Evolutionary conservation across 352 stramenopile species (phyloP).

Genomic region (Pythium apleroticum): DNA sequence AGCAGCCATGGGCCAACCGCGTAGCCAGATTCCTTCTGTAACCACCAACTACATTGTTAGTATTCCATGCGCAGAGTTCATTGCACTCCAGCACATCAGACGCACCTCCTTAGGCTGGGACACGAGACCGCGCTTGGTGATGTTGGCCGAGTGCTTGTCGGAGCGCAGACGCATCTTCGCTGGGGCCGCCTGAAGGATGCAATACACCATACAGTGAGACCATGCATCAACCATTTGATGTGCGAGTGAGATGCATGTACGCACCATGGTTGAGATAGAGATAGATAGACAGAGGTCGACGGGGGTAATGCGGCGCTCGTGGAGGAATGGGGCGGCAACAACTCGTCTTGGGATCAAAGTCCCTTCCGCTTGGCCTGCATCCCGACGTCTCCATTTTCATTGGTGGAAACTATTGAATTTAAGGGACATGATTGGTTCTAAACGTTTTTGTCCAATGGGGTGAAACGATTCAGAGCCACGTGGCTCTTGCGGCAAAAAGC

Average conservation of each 20-base stretch:
- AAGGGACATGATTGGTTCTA: slow-evolving; percentile 12
- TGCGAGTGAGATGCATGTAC: slow-evolving; percentile 2
- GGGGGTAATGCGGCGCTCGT: slow-evolving; percentile 5
- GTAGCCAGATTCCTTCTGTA: slow-evolving; percentile 62
- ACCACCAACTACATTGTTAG: neutral
- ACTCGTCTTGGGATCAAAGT: slow-evolving; percentile 6
- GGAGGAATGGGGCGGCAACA: slow-evolving; percentile 6
- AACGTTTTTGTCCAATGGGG: slow-evolving; percentile 23
- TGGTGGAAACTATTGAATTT: slow-evolving; percentile 8
- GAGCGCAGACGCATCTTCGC: slow-evolving; percentile 86
- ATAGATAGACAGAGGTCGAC: neutral
- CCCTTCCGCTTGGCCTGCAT: slow-evolving; percentile 15
- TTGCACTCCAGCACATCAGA: neutral
- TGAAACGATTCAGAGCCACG: slow-evolving; percentile 18
- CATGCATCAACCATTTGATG: too few relatives aligned
- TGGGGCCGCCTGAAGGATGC: slow-evolving; percentile 43
- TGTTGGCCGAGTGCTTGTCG: slow-evolving; percentile 86
- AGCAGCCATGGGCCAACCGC: slow-evolving; percentile 74
- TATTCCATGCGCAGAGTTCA: neutral
- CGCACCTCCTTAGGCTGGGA: slow-evolving; percentile 75
- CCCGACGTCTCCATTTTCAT: neutral
- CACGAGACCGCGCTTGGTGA: slow-evolving; percentile 85
- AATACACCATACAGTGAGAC: neutral
- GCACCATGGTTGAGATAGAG: slow-evolving; percentile 28
- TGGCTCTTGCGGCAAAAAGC: slow-evolving; percentile 22